phyloP scores from a whole-genome alignment of 768 basidiomycete genomes.

The Mycena metata region DNA sequence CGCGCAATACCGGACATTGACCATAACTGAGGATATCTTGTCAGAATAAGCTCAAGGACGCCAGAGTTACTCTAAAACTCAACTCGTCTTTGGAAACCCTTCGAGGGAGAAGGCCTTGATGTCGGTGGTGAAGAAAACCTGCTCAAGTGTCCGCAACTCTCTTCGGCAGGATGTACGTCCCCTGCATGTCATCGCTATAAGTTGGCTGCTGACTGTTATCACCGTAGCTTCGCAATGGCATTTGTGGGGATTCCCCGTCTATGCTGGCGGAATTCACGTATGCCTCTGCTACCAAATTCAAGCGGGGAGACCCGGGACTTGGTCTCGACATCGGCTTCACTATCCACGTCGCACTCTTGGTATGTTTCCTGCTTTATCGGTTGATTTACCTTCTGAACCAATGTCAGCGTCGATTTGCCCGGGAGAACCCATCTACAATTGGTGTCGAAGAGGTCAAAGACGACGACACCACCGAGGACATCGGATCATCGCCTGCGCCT shows the following conservation, averaged over 20 bases:
- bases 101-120: not conserved
- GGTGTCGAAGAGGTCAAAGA: conserved; percentile 12
- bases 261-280: not conserved
- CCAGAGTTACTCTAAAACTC: not conserved
- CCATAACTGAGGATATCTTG: no score
- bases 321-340: not conserved
- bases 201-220: no score
- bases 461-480: not conserved
- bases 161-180: conserved; percentile 1
- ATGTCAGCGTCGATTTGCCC: not conserved
- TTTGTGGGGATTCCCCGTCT: not conserved
- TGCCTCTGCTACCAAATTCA: conserved; percentile 5
- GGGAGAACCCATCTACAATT: not conserved
- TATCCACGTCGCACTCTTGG: not conserved
- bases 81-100: conserved; percentile 2
- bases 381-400: not conserved
- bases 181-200: no score
- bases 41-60: conserved; percentile 1
- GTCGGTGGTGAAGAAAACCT: not conserved
- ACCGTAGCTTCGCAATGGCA: conserved; percentile 1
- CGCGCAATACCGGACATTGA: no score
- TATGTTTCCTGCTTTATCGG: not conserved
- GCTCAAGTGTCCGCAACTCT: conserved; percentile 10
- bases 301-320: not conserved
- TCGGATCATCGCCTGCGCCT: not conserved